phyloP scores from a whole-genome alignment of 805 yeast genomes.

The Metschnikowia proteae region DNA sequence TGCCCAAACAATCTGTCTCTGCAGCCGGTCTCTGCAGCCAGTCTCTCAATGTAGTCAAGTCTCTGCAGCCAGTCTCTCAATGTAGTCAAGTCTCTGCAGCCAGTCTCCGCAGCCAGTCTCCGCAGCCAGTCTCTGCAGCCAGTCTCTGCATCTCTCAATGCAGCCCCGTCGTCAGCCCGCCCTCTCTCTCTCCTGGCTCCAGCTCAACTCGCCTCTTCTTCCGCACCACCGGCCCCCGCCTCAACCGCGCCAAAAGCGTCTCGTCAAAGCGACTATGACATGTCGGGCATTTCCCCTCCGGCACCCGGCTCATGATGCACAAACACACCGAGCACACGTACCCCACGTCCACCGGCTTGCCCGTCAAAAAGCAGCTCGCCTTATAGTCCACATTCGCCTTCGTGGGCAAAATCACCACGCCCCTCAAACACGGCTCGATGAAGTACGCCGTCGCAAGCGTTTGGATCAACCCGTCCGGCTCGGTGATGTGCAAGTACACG shows the following conservation, averaged over 20 bases:
- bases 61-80: too few species aligned
- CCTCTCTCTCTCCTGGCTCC: neutral
- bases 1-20: too few species aligned
- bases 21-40: too few species aligned
- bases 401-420: slow-evolving; percentile 75
- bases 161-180: too few species aligned
- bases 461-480: slow-evolving; percentile 77
- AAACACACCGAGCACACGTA: slow-evolving; percentile 93
- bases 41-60: too few species aligned
- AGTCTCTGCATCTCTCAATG: too few species aligned
- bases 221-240: slow-evolving; percentile 55
- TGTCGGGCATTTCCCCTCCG: slow-evolving; percentile 74
- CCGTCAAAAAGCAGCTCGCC: slow-evolving; percentile 90
- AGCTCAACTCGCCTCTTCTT: slow-evolving; percentile 23
- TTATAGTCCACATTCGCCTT: slow-evolving; percentile 85
- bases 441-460: slow-evolving; percentile 77
- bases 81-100: too few species aligned
- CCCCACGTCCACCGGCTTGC: slow-evolving; percentile 88
- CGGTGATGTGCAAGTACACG: slow-evolving; percentile 64
- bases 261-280: slow-evolving; percentile 78
- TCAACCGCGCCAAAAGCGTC: slow-evolving; percentile 53
- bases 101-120: too few species aligned
- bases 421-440: slow-evolving; percentile 78
- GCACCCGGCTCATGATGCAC: slow-evolving; percentile 70
- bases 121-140: too few species aligned